These are phyloP conservation scores for Arthromyces matolae DNA, from an alignment of 768 basidiomycete genomes.

Conservation along the genomic window DNA sequence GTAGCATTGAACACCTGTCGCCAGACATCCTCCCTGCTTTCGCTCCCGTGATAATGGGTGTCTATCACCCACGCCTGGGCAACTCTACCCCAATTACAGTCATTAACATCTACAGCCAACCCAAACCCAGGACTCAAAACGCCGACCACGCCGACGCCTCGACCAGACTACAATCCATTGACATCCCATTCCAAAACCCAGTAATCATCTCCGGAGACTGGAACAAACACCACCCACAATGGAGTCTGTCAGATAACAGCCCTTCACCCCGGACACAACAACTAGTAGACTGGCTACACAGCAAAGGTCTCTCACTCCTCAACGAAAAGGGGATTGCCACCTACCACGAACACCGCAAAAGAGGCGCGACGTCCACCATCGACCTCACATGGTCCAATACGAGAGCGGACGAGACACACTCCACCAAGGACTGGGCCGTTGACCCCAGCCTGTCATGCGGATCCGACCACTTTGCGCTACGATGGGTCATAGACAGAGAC, in stretches of 20 bases:
- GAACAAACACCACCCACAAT: constrained; percentile 3
- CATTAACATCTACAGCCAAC: constrained; percentile 2
- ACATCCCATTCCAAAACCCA: neutral
- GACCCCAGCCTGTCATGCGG: no score
- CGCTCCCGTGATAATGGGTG: no score
- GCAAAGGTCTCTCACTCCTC: neutral
- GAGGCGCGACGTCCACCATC: neutral
- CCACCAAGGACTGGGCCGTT: no score
- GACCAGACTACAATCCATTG: neutral
- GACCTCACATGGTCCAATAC: neutral
- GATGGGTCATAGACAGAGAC: no score
- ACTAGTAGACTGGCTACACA: neutral
- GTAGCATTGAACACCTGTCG: no score
- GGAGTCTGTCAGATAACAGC: neutral
- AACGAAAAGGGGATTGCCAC: neutral
- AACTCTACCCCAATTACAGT: constrained; percentile 6
- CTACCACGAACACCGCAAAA: constrained; percentile 12
- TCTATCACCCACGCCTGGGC: no score
- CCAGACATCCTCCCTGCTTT: no score
- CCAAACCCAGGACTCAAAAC: neutral
- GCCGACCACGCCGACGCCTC: neutral
- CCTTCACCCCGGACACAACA: neutral
- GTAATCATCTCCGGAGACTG: constrained; percentile 1
- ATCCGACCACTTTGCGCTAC: no score
- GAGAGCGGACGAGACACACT: neutral